Percentiles rank a stretch among this genome's conserved stretches.
Evolutionary conservation across 306 rosid genomes (phyloP).

Genomic region (Cyamopsis tetragonoloba): DNA sequence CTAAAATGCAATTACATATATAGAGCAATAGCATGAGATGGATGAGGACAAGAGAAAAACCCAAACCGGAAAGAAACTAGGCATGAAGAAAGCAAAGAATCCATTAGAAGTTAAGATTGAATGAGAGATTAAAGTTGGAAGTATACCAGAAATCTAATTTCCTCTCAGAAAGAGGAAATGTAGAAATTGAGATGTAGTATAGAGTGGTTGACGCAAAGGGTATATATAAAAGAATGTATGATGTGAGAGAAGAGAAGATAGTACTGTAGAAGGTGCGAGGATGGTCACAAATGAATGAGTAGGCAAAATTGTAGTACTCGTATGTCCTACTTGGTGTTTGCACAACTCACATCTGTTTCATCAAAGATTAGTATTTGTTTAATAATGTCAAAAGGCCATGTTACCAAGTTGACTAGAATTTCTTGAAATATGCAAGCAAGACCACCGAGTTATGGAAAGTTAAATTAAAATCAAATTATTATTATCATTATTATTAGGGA

Average conservation of each 20-base stretch:
- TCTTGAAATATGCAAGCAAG: conserved; percentile 25
- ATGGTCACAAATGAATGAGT: background rate
- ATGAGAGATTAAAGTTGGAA: background rate
- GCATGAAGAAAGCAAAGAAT: background rate
- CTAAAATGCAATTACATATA: too few relatives aligned
- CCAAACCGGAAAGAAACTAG: too few relatives aligned
- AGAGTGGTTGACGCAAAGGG: background rate
- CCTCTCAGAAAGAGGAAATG: conserved; percentile 26
- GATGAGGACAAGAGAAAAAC: too few relatives aligned
- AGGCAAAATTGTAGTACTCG: background rate
- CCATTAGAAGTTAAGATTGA: background rate
- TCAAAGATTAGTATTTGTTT: background rate
- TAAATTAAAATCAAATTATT: too few relatives aligned
- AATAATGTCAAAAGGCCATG: conserved; percentile 13
- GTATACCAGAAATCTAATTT: conserved; percentile 6
- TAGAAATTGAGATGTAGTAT: conserved; percentile 14
- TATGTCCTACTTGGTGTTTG: background rate
- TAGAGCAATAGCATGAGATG: too few relatives aligned
- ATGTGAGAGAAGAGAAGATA: background rate
- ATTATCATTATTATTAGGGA: background rate
- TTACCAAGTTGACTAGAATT: conserved; percentile 25
- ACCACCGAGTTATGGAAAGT: background rate
- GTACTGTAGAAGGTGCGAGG: conserved; percentile 4
- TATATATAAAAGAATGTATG: conserved; percentile 2
- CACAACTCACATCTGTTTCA: conserved; percentile 14